A percentile compares a stretch with the other conserved stretches of the same genome.
phyloP scores from a whole-genome alignment of 768 basidiomycete genomes.

The Serendipita sp. region DNA sequence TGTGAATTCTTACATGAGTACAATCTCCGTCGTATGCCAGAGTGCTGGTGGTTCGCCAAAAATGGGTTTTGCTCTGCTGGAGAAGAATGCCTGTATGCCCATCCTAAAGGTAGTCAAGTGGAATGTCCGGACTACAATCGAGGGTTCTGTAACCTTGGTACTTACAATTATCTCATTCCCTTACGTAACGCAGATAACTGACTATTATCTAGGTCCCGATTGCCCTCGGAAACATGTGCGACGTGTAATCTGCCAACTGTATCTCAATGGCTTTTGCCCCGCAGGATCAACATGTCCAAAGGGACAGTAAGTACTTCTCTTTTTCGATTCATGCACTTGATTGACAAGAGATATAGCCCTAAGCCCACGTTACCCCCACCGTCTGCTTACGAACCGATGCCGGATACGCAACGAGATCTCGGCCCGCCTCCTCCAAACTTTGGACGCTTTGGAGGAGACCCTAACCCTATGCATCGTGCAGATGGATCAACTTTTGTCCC shows the following conservation, averaged over 20 bases:
- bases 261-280: constrained; percentile 87
- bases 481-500: constrained; percentile 24
- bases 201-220: constrained; percentile 41
- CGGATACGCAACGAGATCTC: constrained; percentile 58
- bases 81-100: constrained; percentile 92
- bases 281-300: constrained; percentile 72
- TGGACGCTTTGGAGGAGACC: constrained; percentile 32
- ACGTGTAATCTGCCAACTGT: constrained; percentile 76
- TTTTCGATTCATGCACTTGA: constrained; percentile 8
- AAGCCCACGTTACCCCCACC: constrained; percentile 55
- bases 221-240: constrained; percentile 90
- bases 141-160: constrained; percentile 90
- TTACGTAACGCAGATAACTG: neutral
- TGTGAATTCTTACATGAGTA: constrained; percentile 99
- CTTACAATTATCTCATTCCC: constrained; percentile 3
- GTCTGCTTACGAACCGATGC: constrained; percentile 58
- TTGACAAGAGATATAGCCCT: constrained; percentile 33
- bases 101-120: constrained; percentile 77
- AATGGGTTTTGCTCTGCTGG: constrained; percentile 96
- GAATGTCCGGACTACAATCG: constrained; percentile 93
- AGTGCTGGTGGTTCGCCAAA: constrained; percentile 98
- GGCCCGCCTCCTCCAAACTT: constrained; percentile 89
- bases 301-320: constrained; percentile 55
- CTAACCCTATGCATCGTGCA: constrained; percentile 16
- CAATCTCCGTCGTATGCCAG: constrained; percentile 93